A percentile compares a stretch with the other conserved stretches of the same genome.
phyloP scores from a whole-genome alignment of 2,329 filamentous ascomycete genomes.

The Fusarium udum region DNA sequence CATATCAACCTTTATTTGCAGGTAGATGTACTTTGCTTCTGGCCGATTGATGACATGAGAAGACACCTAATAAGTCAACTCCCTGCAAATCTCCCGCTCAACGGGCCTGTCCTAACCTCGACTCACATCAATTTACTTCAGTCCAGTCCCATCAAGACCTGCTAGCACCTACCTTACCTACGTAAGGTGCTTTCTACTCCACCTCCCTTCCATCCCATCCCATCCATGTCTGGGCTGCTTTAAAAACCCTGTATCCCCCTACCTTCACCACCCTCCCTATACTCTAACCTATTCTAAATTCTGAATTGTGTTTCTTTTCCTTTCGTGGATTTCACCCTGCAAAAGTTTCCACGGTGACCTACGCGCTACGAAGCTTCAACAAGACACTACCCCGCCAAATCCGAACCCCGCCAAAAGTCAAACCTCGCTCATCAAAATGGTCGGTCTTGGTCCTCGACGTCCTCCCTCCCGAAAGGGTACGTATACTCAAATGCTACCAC shows the following conservation, averaged over 20 bases:
- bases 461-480: slow-evolving; percentile 72
- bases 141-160: slow-evolving; percentile 2
- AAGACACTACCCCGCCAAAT: slow-evolving; percentile 49
- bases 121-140: background rate
- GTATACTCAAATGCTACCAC: slow-evolving; percentile 47
- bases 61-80: background rate
- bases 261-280: slow-evolving; percentile 1
- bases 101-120: slow-evolving; percentile 29
- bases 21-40: slow-evolving; percentile 34
- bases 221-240: slow-evolving; percentile 28
- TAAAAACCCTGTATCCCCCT: slow-evolving; percentile 39
- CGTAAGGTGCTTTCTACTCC: slow-evolving; percentile 34
- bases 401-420: slow-evolving; percentile 49
- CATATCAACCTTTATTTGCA: slow-evolving; percentile 14
- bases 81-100: slow-evolving; percentile 33
- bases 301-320: background rate
- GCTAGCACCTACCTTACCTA: slow-evolving; percentile 27
- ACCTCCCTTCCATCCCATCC: slow-evolving; percentile 40
- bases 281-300: background rate
- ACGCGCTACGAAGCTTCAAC: slow-evolving; percentile 20
- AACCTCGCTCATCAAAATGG: slow-evolving; percentile 54
- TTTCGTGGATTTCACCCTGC: background rate
- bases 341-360: background rate
- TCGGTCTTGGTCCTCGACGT: slow-evolving; percentile 61
- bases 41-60: slow-evolving; percentile 17